These are phyloP conservation scores for Colletotrichum sidae DNA, from an alignment of 2,329 filamentous ascomycete species.

Conservation along the genomic window DNA sequence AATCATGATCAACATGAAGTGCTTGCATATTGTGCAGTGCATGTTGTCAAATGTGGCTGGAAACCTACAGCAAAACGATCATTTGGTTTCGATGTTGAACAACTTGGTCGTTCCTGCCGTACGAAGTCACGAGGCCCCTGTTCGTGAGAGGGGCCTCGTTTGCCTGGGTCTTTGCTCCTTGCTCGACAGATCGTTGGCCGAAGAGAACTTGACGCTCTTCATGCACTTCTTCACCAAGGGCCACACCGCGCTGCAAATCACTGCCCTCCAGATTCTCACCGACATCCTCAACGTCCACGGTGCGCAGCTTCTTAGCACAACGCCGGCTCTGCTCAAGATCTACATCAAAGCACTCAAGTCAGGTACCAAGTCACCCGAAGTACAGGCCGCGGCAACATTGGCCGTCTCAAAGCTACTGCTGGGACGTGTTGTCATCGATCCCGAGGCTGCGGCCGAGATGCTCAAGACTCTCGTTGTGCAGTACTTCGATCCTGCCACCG, in stretches of 20 bases:
- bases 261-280: conserved; percentile 89
- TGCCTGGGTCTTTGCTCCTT: conserved; percentile 93
- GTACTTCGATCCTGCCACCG: conserved; percentile 90
- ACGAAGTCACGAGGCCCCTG: conserved; percentile 89
- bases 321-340: conserved; percentile 82
- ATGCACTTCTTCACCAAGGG: conserved; percentile 97
- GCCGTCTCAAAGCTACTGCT: conserved; percentile 90
- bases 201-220: conserved; percentile 92
- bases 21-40: conserved; percentile 95
- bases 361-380: conserved; percentile 74
- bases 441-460: conserved; percentile 75
- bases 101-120: conserved; percentile 96
- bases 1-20: conserved; percentile 98
- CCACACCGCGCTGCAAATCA: conserved; percentile 88
- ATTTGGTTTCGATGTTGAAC: conserved; percentile 97
- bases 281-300: conserved; percentile 94
- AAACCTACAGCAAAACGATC: conserved; percentile 87
- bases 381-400: conserved; percentile 84
- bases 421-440: conserved; percentile 79
- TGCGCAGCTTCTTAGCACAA: conserved; percentile 76
- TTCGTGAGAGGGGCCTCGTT: conserved; percentile 88
- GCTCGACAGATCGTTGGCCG: conserved; percentile 89
- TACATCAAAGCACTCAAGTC: conserved; percentile 85
- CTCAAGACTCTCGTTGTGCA: conserved; percentile 85
- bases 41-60: conserved; percentile 95